Conservation (phyloP, 148 eudicot species). For the Persicaria maculosa region DNA sequence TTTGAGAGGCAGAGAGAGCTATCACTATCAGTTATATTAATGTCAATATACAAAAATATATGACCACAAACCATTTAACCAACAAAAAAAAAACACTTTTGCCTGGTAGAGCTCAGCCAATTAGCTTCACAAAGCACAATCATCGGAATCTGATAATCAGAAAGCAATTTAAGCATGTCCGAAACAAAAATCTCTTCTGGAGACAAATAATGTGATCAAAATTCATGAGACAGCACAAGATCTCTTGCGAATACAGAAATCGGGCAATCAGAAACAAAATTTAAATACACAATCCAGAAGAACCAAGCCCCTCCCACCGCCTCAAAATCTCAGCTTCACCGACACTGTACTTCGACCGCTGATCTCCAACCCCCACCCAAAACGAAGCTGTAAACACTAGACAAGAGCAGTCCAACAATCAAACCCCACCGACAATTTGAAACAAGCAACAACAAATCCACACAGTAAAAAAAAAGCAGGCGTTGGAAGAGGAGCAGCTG, state of each 20-base stretch:
- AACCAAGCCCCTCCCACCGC: background rate
- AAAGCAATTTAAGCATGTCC: background rate
- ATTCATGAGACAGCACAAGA: background rate
- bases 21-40: background rate
- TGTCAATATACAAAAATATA: background rate
- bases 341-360: background rate
- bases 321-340: background rate
- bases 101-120: background rate
- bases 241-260: background rate
- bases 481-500: background rate
- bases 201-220: background rate
- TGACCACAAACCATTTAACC: background rate
- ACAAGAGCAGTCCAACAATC: background rate
- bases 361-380: background rate
- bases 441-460: background rate
- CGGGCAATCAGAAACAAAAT: background rate
- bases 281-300: background rate
- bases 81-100: background rate
- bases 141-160: background rate
- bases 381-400: constrained; percentile 5
- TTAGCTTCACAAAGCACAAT: background rate
- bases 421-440: background rate
- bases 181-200: background rate
- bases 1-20: background rate
- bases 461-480: background rate